Conservation (phyloP, 116 monocot genomes). For the Phalaenopsis hybrid region DNA sequence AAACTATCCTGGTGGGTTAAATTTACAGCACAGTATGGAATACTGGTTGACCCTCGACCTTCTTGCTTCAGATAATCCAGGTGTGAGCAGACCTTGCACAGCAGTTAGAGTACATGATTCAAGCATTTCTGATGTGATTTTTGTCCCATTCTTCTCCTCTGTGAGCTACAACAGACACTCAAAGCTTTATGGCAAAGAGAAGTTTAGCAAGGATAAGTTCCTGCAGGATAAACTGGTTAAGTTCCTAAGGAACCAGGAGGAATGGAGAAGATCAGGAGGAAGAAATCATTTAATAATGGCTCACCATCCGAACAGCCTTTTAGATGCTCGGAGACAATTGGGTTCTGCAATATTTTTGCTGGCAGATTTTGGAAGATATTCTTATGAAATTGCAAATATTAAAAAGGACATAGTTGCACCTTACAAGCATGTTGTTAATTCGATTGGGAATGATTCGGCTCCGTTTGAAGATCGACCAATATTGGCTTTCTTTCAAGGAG, state of each 20-base stretch:
- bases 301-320: constrained; percentile 93
- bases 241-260: constrained; percentile 42
- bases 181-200: constrained; percentile 36
- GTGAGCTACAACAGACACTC: constrained; percentile 85
- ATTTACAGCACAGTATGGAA: constrained; percentile 91
- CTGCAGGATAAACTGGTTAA: constrained; percentile 73
- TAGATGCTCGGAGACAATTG: constrained; percentile 58
- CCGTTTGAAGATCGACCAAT: constrained; percentile 51
- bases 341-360: constrained; percentile 70
- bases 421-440: constrained; percentile 67
- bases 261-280: constrained; percentile 73
- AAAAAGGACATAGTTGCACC: constrained; percentile 88
- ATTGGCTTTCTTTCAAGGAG: constrained; percentile 83
- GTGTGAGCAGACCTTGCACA: constrained; percentile 27
- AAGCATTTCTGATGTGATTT: constrained; percentile 58
- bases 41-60: constrained; percentile 96
- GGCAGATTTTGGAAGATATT: constrained; percentile 90
- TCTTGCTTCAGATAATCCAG: constrained; percentile 37
- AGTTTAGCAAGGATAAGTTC: constrained; percentile 40
- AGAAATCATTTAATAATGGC: constrained; percentile 79
- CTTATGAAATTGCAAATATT: constrained; percentile 66
- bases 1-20: constrained; percentile 79
- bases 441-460: constrained; percentile 41
- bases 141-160: constrained; percentile 95
- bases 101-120: constrained; percentile 65